A percentile compares a stretch with the other conserved stretches of the same genome.
Conservation (phyloP, 202 grass and related monocot species). For the Setaria italica region DNA sequence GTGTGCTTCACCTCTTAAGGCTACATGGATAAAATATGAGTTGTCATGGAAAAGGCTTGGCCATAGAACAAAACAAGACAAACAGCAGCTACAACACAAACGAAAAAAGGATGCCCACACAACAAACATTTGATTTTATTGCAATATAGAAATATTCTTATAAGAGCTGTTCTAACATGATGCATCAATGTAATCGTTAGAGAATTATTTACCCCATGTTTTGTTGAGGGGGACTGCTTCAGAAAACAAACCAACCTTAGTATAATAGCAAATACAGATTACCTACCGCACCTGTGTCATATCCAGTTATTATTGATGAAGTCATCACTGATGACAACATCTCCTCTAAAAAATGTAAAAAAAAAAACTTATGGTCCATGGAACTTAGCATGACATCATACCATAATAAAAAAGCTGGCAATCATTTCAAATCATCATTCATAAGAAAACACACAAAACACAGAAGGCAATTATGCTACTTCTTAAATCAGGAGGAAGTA, state of each 20-base stretch:
- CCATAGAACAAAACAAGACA: neutral
- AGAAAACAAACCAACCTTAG: neutral
- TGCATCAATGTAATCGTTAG: too few relatives aligned
- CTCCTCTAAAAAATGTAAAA: neutral
- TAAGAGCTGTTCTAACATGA: too few relatives aligned
- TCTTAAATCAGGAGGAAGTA: neutral
- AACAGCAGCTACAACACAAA: neutral
- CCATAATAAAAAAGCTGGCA: neutral
- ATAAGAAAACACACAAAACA: neutral
- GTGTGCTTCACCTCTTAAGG: neutral
- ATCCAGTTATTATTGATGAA: neutral
- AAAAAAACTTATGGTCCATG: neutral
- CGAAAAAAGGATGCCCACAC: neutral
- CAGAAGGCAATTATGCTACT: neutral
- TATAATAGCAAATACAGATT: neutral
- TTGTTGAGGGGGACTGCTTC: neutral
- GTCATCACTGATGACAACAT: neutral
- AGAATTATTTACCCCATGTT: too few relatives aligned
- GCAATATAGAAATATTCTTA: too few relatives aligned
- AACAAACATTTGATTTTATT: neutral
- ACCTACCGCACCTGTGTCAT: constrained; percentile 1
- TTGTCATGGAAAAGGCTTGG: neutral
- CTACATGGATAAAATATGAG: neutral
- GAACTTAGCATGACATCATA: neutral
- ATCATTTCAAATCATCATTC: neutral